Percentiles rank a stretch among this genome's conserved stretches.
Conservation (phyloP, 306 rosid species). For the Cicer chorassanicum region DNA sequence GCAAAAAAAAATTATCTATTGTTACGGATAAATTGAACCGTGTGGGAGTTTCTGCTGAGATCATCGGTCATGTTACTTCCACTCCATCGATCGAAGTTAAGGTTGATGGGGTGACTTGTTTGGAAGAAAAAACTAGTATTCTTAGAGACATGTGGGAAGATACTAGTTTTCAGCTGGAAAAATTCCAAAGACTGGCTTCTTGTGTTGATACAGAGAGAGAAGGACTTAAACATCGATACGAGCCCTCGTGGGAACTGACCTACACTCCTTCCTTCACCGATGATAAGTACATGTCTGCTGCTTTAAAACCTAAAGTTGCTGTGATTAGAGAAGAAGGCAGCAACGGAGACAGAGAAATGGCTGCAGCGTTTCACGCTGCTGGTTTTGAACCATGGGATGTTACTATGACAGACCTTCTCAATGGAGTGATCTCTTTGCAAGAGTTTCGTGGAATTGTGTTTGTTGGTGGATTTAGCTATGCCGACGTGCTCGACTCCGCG, state of each 20-base stretch:
- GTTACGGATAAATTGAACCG: constrained; percentile 57
- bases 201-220: constrained; percentile 83
- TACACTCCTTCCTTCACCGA: constrained; percentile 75
- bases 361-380: constrained; percentile 83
- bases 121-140: constrained; percentile 62
- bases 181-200: constrained; percentile 75
- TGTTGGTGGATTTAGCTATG: constrained; percentile 96
- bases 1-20: constrained; percentile 60
- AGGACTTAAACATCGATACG: constrained; percentile 70
- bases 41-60: constrained; percentile 59
- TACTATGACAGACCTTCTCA: constrained; percentile 85
- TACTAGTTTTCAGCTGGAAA: constrained; percentile 80
- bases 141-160: constrained; percentile 89
- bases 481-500: constrained; percentile 93
- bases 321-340: constrained; percentile 95
- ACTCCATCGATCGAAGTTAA: constrained; percentile 59
- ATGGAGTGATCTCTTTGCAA: constrained; percentile 62
- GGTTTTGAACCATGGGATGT: constrained; percentile 94
- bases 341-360: constrained; percentile 95
- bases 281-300: constrained; percentile 56
- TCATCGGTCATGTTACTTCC: constrained; percentile 69
- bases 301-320: constrained; percentile 78
- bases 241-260: constrained; percentile 76
- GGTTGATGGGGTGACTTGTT: constrained; percentile 67
- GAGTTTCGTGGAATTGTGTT: constrained; percentile 73